Evolutionary conservation across 805 yeast genomes (phyloP).

Genomic region (Ogataea paraovalis): DNA sequence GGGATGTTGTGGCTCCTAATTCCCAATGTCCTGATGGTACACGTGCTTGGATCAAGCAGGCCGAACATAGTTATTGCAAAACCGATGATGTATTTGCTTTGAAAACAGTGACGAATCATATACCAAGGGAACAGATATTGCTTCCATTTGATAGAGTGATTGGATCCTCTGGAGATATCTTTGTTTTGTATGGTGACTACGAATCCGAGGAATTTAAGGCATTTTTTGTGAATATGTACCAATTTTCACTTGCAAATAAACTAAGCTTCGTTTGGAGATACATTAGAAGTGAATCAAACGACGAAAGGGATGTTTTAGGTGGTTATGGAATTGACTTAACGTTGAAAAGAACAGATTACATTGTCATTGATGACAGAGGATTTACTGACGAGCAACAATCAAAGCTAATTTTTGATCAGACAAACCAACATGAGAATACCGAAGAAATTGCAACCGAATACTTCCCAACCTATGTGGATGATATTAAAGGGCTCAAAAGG

Average conservation of each 20-base stretch:
- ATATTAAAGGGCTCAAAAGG: constrained; percentile 29
- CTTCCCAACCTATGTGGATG: constrained; percentile 23
- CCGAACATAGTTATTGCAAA: constrained; percentile 51
- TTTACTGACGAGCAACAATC: constrained; percentile 25
- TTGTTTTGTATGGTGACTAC: constrained; percentile 67
- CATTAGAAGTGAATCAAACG: constrained; percentile 33
- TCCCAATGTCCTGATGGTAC: constrained; percentile 22
- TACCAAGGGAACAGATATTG: constrained; percentile 12
- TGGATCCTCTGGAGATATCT: constrained; percentile 37
- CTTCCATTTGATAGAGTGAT: constrained; percentile 60
- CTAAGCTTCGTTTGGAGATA: constrained; percentile 76
- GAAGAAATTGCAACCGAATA: constrained; percentile 5
- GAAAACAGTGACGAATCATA: constrained; percentile 44
- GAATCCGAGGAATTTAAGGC: constrained; percentile 43
- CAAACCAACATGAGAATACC: constrained; percentile 2
- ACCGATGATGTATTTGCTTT: constrained; percentile 77
- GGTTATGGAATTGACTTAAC: constrained; percentile 71
- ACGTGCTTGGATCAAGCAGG: constrained; percentile 50
- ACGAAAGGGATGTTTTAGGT: constrained; percentile 31
- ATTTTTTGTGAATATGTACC: constrained; percentile 56
- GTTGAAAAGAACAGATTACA: constrained; percentile 62
- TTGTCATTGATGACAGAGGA: constrained; percentile 60
- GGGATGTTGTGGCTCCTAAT: constrained; percentile 29
- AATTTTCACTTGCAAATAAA: constrained; percentile 60
- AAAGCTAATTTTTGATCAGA: constrained; percentile 23